Percentiles rank a stretch among this genome's conserved stretches.
phyloP scores from a whole-genome alignment of 2,329 filamentous ascomycete genomes.

The Stagonosporopsis chrysanthemi region DNA sequence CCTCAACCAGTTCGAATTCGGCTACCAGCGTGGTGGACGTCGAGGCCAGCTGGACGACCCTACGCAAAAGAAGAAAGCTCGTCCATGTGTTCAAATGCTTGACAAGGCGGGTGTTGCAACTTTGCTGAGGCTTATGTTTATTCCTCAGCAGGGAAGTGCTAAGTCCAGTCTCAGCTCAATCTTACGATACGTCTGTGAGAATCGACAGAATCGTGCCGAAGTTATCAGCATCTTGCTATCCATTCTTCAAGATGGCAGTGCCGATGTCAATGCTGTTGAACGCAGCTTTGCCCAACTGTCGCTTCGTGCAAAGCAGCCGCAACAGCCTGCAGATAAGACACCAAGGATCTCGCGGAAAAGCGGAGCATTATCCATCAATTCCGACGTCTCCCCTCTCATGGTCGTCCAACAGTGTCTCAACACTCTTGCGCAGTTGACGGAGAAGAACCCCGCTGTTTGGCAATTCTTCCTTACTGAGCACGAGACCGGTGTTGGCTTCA shows the following conservation, averaged over 20 bases:
- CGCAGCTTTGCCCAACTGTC: slow-evolving; percentile 94
- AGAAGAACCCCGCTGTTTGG: slow-evolving; percentile 84
- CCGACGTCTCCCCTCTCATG: slow-evolving; percentile 90
- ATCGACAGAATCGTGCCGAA: slow-evolving; percentile 93
- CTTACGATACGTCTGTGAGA: slow-evolving; percentile 90
- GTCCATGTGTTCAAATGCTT: slow-evolving; percentile 92
- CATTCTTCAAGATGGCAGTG: slow-evolving; percentile 93
- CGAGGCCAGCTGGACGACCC: slow-evolving; percentile 55
- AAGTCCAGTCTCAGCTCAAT: slow-evolving; percentile 85
- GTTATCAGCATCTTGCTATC: slow-evolving; percentile 91
- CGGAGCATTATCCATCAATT: slow-evolving; percentile 70
- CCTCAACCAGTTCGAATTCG: slow-evolving; percentile 61
- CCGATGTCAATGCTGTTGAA: slow-evolving; percentile 91
- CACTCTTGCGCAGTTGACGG: slow-evolving; percentile 81
- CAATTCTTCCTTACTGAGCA: slow-evolving; percentile 95
- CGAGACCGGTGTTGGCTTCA: slow-evolving; percentile 79
- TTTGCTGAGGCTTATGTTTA: slow-evolving; percentile 97
- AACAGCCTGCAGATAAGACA: slow-evolving; percentile 71
- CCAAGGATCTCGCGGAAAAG: slow-evolving; percentile 81
- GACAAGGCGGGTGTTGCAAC: slow-evolving; percentile 96
- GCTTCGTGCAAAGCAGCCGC: slow-evolving; percentile 83
- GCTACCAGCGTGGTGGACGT: slow-evolving; percentile 43
- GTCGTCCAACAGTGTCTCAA: slow-evolving; percentile 95
- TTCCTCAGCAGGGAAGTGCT: slow-evolving; percentile 87
- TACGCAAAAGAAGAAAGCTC: slow-evolving; percentile 69